phyloP scores from a whole-genome alignment of 352 stramenopile genomes.

The Phytophthora gonapodyides region DNA sequence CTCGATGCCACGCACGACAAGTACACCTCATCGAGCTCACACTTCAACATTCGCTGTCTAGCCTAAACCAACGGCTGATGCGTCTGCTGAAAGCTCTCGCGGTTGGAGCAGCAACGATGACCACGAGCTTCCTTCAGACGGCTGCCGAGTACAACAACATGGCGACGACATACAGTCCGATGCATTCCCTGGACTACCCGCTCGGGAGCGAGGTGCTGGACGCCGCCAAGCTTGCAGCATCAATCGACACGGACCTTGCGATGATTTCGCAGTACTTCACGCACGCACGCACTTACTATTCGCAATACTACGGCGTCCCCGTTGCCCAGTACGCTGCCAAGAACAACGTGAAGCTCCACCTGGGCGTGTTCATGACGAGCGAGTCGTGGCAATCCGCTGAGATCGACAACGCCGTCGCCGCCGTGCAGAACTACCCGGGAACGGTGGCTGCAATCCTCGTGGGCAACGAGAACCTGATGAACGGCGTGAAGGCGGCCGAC shows the following conservation, averaged over 20 bases:
- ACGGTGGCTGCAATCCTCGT: slow-evolving; percentile 54
- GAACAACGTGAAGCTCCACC: slow-evolving; percentile 60
- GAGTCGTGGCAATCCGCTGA: slow-evolving; percentile 51
- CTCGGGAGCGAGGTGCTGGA: slow-evolving; percentile 31
- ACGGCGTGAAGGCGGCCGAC: slow-evolving; percentile 26
- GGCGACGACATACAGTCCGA: slow-evolving; percentile 57
- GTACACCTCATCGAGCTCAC: not conserved
- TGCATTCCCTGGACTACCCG: slow-evolving; percentile 58
- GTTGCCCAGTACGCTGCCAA: slow-evolving; percentile 47
- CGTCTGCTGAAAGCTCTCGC: not conserved
- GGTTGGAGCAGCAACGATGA: not conserved
- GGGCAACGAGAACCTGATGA: slow-evolving; percentile 51
- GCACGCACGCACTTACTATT: slow-evolving; percentile 62
- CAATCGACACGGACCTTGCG: slow-evolving; percentile 50
- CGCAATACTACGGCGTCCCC: slow-evolving; percentile 49
- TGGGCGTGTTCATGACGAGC: slow-evolving; percentile 58
- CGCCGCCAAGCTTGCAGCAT: slow-evolving; percentile 26
- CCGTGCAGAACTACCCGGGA: slow-evolving; percentile 46
- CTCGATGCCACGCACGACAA: too few species aligned
- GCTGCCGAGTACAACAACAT: slow-evolving; percentile 26
- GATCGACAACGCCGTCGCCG: slow-evolving; percentile 44
- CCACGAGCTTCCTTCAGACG: too few species aligned
- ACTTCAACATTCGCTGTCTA: not conserved
- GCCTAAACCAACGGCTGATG: not conserved
- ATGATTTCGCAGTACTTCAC: slow-evolving; percentile 53